Evolutionary conservation across 2,329 filamentous ascomycete genomes (phyloP).

Genomic region (Curvularia sp.): DNA sequence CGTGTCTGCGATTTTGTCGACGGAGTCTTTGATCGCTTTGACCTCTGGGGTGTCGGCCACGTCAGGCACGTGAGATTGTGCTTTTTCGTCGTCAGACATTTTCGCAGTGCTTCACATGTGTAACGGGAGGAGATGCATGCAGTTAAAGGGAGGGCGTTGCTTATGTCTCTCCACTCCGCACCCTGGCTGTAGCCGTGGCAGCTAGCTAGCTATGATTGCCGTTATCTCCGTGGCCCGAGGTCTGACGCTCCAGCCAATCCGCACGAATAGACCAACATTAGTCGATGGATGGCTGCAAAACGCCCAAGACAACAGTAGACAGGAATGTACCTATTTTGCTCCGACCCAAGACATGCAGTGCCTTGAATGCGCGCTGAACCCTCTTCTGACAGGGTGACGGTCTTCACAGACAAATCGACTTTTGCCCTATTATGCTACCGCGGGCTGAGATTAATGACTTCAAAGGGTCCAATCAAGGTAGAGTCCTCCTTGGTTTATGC

Average conservation of each 20-base stretch:
- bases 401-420: too few species aligned
- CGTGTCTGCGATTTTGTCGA: conserved; percentile 34
- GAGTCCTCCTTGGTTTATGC: background rate
- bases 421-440: too few species aligned
- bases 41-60: conserved; percentile 22
- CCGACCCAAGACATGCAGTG: too few species aligned
- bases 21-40: conserved; percentile 37
- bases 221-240: conserved; percentile 28
- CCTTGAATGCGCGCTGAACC: too few species aligned
- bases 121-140: conserved; percentile 17
- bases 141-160: conserved; percentile 20
- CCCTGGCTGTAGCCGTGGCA: conserved; percentile 6
- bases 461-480: background rate
- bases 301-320: too few species aligned
- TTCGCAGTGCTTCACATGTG: conserved; percentile 12
- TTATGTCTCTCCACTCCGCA: conserved; percentile 32
- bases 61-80: conserved; percentile 47
- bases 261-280: too few species aligned
- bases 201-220: background rate
- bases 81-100: conserved; percentile 44
- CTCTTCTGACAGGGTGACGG: too few species aligned
- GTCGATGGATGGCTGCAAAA: background rate
- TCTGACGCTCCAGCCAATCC: too few species aligned
- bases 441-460: too few species aligned
- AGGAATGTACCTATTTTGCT: too few species aligned